Conservation (phyloP, 2,329 filamentous ascomycete genomes). For the Penicillium sp. region DNA sequence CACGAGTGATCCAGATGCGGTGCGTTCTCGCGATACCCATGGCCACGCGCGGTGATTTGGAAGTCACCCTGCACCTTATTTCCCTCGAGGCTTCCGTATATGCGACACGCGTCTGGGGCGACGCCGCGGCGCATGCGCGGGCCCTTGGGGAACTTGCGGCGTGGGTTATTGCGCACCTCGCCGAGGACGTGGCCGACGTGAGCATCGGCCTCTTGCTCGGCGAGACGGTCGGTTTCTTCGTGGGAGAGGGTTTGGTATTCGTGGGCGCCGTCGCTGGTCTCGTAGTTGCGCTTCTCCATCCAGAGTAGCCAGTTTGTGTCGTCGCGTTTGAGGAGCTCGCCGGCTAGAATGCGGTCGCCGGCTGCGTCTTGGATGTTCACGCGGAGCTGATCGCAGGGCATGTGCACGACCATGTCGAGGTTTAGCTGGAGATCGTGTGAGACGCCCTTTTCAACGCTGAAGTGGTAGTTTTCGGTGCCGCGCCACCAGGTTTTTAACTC, state of each 20-base stretch:
- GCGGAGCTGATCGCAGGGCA: slow-evolving; percentile 86
- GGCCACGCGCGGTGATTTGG: slow-evolving; percentile 91
- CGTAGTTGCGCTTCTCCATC: slow-evolving; percentile 65
- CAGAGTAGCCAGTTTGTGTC: slow-evolving; percentile 79
- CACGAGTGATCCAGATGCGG: slow-evolving; percentile 77
- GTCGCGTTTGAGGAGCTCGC: slow-evolving; percentile 69
- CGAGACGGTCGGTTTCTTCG: slow-evolving; percentile 57
- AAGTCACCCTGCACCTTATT: slow-evolving; percentile 99
- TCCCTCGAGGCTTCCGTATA: slow-evolving; percentile 84
- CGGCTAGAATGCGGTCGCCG: slow-evolving; percentile 86
- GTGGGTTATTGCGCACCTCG: slow-evolving; percentile 66
- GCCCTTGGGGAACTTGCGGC: slow-evolving; percentile 67
- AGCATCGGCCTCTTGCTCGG: slow-evolving; percentile 64
- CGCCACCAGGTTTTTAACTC: slow-evolving; percentile 82
- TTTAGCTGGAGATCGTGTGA: slow-evolving; percentile 90
- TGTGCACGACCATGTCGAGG: slow-evolving; percentile 85
- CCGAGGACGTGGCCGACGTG: slow-evolving; percentile 90
- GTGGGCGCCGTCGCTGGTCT: slow-evolving; percentile 57
- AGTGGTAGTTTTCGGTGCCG: slow-evolving; percentile 82
- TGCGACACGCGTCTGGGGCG: slow-evolving; percentile 73
- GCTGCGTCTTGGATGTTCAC: slow-evolving; percentile 96
- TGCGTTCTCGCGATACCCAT: slow-evolving; percentile 84
- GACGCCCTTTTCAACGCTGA: slow-evolving; percentile 89
- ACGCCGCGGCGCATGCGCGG: slow-evolving; percentile 61
- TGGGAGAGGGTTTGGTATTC: slow-evolving; percentile 58